Evolutionary conservation across 176 grass and related monocot species (phyloP).

Genomic region (Musa troglodytarum): DNA sequence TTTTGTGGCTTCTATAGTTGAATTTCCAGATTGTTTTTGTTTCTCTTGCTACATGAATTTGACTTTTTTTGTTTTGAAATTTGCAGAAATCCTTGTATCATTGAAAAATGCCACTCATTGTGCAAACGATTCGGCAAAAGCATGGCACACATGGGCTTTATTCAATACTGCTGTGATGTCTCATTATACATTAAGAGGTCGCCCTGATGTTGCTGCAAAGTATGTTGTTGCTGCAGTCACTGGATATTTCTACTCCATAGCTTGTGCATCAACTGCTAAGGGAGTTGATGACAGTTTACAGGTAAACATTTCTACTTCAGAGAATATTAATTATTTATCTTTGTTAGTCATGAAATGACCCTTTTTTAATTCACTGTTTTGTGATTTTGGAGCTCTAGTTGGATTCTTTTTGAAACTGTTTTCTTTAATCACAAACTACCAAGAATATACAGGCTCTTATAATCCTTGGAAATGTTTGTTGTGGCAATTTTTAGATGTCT

Average conservation of each 20-base stretch:
- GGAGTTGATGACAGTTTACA: slow-evolving; percentile 95
- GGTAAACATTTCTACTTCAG: slow-evolving; percentile 33
- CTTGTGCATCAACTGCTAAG: slow-evolving; percentile 83
- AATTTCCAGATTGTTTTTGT: slow-evolving; percentile 13
- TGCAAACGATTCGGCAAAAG: slow-evolving; percentile 89
- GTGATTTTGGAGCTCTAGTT: too few relatives aligned
- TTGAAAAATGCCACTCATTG: slow-evolving; percentile 78
- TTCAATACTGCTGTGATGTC: slow-evolving; percentile 99
- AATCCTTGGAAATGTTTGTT: background rate
- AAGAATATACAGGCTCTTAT: too few relatives aligned
- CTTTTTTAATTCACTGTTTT: background rate
- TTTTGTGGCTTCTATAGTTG: slow-evolving; percentile 13
- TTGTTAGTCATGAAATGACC: background rate
- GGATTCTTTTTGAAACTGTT: background rate
- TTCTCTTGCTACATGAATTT: slow-evolving; percentile 2
- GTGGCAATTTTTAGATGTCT: background rate
- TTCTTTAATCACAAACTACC: background rate
- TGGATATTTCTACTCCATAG: slow-evolving; percentile 97
- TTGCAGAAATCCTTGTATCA: slow-evolving; percentile 71
- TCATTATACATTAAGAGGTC: slow-evolving; percentile 65
- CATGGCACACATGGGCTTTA: slow-evolving; percentile 94
- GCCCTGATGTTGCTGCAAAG: slow-evolving; percentile 56
- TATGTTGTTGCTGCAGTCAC: slow-evolving; percentile 96
- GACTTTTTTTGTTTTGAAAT: background rate
- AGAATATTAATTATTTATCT: background rate